Evolutionary conservation across 441 rosid species (phyloP), one percentile per base, ranked within the genome.

Genomic region (Mallotus japonicus): DNA sequence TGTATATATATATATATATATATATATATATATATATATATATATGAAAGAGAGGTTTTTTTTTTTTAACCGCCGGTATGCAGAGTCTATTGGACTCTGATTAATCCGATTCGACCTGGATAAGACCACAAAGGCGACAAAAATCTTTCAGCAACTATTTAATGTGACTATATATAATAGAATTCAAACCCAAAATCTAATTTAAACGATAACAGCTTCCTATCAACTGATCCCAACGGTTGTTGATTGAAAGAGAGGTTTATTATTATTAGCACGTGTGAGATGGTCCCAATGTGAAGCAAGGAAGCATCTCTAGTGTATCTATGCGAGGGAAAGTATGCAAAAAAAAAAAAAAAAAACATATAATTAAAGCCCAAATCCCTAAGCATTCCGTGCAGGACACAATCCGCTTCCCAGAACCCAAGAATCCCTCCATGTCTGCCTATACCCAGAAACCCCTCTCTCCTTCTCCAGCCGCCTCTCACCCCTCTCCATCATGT

Each of bases 341-440:
- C 34, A 7, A 28, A 58, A 10, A 28, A 28, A 53, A 37, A 12
- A 1, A n/a, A n/a, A 60, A 34, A 28, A 28, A 53, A 37, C 16
- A 1, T 58, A 53, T n/a, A 62, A 70, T 57, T 37, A 1, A 24
- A 60, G 77, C 78, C 59, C 84, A 84, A 73, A 78, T 74, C 84
- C 74, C 80, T 70, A 82, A 84, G 83, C 74, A 87, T 86, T 86
- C 91, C 84, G 70, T 69, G 82, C 83, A 83, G 78, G 83, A 87
- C 86, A 82, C 85, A 85, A 91, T 89, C 87, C 84, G 85, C 85
- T 78, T 71, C 84, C 73, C 90, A 81, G 89, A 76, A 72, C 73
- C 89, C 88, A 51, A 87, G 82, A 82, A 87, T 88, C 92, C 51
- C 90, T 69, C 85, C 71, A 9, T 89, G 97, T 89, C 87, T 86